Percentiles rank a stretch among this genome's conserved stretches.
phyloP scores from a whole-genome alignment of 2,329 filamentous ascomycete species.

The Stemphylium beticola region DNA sequence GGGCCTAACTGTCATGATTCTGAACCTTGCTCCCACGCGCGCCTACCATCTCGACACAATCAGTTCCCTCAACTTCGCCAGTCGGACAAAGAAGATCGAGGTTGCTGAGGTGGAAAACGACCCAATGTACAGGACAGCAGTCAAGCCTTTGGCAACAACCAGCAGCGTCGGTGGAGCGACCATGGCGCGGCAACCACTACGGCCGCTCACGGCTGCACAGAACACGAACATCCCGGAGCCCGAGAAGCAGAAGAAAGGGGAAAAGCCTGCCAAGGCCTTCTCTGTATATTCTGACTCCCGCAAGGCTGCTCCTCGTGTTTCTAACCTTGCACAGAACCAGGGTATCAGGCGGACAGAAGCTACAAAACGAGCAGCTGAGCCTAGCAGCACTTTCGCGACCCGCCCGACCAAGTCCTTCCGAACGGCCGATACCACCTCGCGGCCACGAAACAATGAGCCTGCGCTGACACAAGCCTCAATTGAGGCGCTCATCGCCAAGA shows the following conservation, averaged over 20 bases:
- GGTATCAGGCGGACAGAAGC: constrained; percentile 46
- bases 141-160: constrained; percentile 47
- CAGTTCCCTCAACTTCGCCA: constrained; percentile 93
- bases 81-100: constrained; percentile 94
- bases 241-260: constrained; percentile 58
- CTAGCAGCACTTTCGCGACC: constrained; percentile 43
- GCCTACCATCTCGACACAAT: constrained; percentile 94
- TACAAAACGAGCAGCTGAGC: constrained; percentile 53
- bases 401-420: constrained; percentile 51
- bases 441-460: constrained; percentile 36
- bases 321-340: constrained; percentile 45
- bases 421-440: constrained; percentile 43
- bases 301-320: constrained; percentile 34
- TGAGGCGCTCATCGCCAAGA: constrained; percentile 89
- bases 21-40: constrained; percentile 89
- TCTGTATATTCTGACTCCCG: constrained; percentile 77
- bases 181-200: constrained; percentile 74
- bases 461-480: constrained; percentile 69
- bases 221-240: constrained; percentile 70
- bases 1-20: constrained; percentile 93
- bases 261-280: constrained; percentile 82
- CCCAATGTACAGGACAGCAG: constrained; percentile 69
- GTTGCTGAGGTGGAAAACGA: constrained; percentile 96
- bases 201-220: constrained; percentile 75
- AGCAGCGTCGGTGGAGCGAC: constrained; percentile 45